A percentile compares a stretch with the other conserved stretches of the same genome.
phyloP scores from a whole-genome alignment of 352 stramenopile genomes.

The Elongisporangium undulatum region DNA sequence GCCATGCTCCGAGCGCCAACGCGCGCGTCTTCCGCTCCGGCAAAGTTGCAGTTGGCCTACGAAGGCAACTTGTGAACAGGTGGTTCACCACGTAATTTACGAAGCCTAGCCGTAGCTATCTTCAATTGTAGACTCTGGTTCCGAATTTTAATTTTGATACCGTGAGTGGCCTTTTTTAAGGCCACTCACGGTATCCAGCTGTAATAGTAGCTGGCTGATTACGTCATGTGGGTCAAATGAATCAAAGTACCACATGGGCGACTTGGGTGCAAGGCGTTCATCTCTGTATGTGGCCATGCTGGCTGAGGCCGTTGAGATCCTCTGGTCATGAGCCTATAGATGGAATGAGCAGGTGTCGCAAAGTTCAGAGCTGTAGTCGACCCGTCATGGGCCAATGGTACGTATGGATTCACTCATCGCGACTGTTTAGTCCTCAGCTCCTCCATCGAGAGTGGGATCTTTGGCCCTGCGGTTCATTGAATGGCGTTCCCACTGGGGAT shows the following conservation, averaged over 20 bases:
- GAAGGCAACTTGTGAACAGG: not conserved
- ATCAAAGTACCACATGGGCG: not conserved
- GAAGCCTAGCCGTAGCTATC: too few species aligned
- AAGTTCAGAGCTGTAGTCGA: not conserved
- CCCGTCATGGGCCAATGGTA: not conserved
- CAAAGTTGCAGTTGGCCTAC: not conserved
- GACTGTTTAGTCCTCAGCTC: not conserved
- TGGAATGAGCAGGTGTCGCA: not conserved
- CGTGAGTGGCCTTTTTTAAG: too few species aligned
- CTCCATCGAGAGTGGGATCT: not conserved
- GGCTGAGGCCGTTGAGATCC: not conserved
- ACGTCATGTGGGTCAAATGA: not conserved
- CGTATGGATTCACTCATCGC: not conserved
- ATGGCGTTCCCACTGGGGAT: not conserved
- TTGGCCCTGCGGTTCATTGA: not conserved
- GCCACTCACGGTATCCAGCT: too few species aligned
- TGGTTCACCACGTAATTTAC: too few species aligned
- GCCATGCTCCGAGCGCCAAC: not conserved
- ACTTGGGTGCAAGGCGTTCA: not conserved
- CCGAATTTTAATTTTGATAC: too few species aligned
- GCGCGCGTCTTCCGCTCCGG: not conserved
- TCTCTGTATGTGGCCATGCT: too few species aligned
- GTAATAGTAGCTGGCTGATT: not conserved
- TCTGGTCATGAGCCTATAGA: not conserved
- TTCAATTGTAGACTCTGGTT: too few species aligned